A percentile compares a stretch with the other conserved stretches of the same genome.
Conservation (phyloP, 192 early-diverging fungal genomes). For the Backusella morwellensis region DNA sequence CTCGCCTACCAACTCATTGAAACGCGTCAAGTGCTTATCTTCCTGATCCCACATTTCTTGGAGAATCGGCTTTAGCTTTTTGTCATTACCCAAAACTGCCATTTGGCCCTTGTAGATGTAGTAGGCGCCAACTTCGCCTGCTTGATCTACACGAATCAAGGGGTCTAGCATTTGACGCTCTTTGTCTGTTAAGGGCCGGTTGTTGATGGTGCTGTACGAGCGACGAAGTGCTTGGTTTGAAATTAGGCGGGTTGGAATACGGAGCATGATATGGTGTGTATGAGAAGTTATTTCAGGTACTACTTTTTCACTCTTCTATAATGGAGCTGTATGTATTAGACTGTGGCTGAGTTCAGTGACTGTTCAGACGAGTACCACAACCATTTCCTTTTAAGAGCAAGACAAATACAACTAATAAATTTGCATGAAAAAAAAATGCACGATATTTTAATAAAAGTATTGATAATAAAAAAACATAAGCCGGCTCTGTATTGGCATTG, state of each 20-base stretch:
- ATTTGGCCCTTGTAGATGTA: conserved; percentile 96
- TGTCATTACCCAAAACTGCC: conserved; percentile 69
- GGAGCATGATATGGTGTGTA: background rate
- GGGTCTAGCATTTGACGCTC: conserved; percentile 61
- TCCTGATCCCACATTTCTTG: conserved; percentile 98
- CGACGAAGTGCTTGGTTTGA: background rate
- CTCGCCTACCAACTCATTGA: conserved; percentile 73
- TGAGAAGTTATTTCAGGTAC: no score
- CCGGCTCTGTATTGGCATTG: no score
- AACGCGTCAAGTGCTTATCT: conserved; percentile 73
- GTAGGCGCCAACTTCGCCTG: conserved; percentile 94
- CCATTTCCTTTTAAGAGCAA: background rate
- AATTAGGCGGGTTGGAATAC: background rate
- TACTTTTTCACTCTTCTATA: no score
- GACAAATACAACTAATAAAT: background rate
- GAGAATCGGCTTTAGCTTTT: conserved; percentile 66
- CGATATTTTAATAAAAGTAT: background rate
- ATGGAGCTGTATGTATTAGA: background rate
- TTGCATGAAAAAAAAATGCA: background rate
- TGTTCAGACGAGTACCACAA: background rate
- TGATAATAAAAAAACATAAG: background rate
- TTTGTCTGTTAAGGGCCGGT: conserved; percentile 36
- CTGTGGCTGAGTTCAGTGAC: background rate
- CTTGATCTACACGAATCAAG: conserved; percentile 96
- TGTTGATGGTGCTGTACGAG: background rate